Percentiles rank a stretch among this genome's conserved stretches.
phyloP scores from a whole-genome alignment of 176 grass and related monocot genomes.

The Pontederia paniculata region DNA sequence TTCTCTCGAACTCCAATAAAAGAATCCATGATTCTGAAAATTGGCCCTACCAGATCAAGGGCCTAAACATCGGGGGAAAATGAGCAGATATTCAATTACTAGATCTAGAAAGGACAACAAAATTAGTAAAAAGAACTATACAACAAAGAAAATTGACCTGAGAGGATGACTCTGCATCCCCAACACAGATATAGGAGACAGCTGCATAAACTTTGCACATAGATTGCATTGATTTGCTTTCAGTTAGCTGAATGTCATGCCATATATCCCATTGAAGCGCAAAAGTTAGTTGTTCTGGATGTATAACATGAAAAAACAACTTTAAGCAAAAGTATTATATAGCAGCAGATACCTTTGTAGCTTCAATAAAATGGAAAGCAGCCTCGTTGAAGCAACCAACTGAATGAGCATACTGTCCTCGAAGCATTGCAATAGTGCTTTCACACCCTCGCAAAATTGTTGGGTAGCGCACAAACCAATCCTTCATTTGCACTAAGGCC shows the following conservation, averaged over 20 bases:
- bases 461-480: constrained; percentile 75
- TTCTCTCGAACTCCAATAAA: constrained; percentile 91
- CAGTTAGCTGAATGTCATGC: constrained; percentile 54
- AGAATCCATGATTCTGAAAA: constrained; percentile 84
- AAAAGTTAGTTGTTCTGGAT: not conserved
- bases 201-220: constrained; percentile 96
- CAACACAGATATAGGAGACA: constrained; percentile 82
- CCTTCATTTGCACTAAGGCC: constrained; percentile 80
- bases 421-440: constrained; percentile 78
- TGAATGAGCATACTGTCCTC: constrained; percentile 95
- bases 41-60: constrained; percentile 82
- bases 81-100: not conserved
- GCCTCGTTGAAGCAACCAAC: constrained; percentile 88
- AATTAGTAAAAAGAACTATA: not conserved
- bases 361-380: constrained; percentile 80
- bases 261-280: not conserved
- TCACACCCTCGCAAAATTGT: constrained; percentile 78
- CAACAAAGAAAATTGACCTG: constrained; percentile 28
- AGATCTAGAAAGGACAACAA: not conserved
- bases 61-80: constrained; percentile 31
- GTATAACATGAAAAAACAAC: constrained; percentile 15
- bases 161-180: constrained; percentile 82
- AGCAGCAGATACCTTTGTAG: constrained; percentile 37
- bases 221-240: constrained; percentile 84
- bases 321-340: not conserved